phyloP scores from a whole-genome alignment of 768 basidiomycete species.

The Coprinellus aureogranulatus region DNA sequence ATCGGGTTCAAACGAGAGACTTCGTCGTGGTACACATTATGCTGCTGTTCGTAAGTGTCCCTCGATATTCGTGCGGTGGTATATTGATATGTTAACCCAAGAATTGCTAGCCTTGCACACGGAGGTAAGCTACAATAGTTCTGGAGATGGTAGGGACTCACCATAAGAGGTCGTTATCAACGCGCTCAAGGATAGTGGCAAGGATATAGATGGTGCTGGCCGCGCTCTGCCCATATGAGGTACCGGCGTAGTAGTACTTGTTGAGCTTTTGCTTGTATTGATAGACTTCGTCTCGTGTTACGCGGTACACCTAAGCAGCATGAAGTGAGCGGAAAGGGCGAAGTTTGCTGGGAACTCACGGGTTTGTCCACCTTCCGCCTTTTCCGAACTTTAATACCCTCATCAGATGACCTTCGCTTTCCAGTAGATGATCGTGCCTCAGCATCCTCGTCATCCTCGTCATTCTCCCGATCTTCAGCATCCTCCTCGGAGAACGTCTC shows the following conservation, averaged over 20 bases:
- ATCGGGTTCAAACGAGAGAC: constrained; percentile 86
- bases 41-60: constrained; percentile 77
- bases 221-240: constrained; percentile 86
- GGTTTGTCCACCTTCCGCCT: constrained; percentile 55
- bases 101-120: constrained; percentile 74
- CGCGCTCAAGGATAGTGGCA: constrained; percentile 85
- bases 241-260: constrained; percentile 82
- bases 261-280: constrained; percentile 63
- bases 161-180: constrained; percentile 94
- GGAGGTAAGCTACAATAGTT: constrained; percentile 4
- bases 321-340: constrained; percentile 1
- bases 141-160: constrained; percentile 29
- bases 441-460: constrained; percentile 41
- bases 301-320: constrained; percentile 46
- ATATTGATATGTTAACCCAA: constrained; percentile 93
- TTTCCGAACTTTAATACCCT: constrained; percentile 46
- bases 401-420: constrained; percentile 50
- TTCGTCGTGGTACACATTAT: constrained; percentile 82
- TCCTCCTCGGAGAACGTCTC: constrained; percentile 45
- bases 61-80: constrained; percentile 84
- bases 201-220: constrained; percentile 87
- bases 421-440: constrained; percentile 27
- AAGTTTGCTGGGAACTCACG: constrained; percentile 22
- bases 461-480: constrained; percentile 42
- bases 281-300: constrained; percentile 70